A percentile compares a stretch with the other conserved stretches of the same genome.
Evolutionary conservation across 352 stramenopile species (phyloP).

Genomic region (Pythium dissotocum): DNA sequence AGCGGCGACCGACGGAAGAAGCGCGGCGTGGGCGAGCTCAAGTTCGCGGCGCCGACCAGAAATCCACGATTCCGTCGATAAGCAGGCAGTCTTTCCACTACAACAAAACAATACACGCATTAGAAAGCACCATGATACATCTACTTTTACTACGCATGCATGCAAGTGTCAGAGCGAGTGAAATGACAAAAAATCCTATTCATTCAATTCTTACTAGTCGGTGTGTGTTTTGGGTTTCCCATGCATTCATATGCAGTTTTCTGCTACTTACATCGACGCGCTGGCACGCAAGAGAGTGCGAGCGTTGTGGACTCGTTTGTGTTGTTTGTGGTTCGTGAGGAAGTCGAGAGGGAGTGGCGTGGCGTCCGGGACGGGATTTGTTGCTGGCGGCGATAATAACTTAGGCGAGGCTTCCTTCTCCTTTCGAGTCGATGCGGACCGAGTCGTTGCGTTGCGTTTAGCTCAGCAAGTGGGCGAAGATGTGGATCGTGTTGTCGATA

Average conservation of each 20-base stretch:
- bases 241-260: not conserved
- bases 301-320: not conserved
- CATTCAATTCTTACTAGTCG: constrained; percentile 1
- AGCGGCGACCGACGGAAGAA: constrained; percentile 59
- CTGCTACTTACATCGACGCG: not conserved
- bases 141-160: no score
- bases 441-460: constrained; percentile 14
- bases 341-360: not conserved
- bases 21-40: constrained; percentile 74
- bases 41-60: constrained; percentile 47
- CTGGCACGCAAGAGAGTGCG: not conserved
- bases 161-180: no score
- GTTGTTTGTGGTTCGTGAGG: not conserved
- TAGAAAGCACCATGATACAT: not conserved
- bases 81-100: not conserved
- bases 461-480: constrained; percentile 54
- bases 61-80: constrained; percentile 67
- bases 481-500: constrained; percentile 88
- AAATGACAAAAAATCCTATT: not conserved
- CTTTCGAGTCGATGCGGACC: not conserved
- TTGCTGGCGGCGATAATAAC: constrained; percentile 23
- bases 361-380: not conserved
- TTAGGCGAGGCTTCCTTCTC: constrained; percentile 10
- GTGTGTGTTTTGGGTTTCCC: not conserved
- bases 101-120: not conserved